Conservation (phyloP, 2,329 filamentous ascomycete species). For the Fusarium mangiferae region DNA sequence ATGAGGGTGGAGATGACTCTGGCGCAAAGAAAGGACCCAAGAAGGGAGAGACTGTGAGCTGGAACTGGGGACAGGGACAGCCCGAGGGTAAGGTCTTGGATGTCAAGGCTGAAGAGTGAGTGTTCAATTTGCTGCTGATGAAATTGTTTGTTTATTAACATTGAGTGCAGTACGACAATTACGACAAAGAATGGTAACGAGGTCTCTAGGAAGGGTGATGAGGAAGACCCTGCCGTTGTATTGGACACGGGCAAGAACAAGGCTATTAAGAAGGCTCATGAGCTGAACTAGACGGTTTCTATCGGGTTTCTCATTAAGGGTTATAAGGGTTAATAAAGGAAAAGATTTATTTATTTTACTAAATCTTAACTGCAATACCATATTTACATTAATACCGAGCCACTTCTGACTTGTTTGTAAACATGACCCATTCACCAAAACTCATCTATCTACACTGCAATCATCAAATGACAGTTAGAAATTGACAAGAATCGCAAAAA, state of each 20-base stretch:
- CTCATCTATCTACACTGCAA: not conserved
- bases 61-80: slow-evolving; percentile 58
- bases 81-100: slow-evolving; percentile 57
- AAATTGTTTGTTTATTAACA: not conserved
- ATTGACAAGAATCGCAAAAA: not conserved
- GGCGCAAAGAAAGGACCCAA: slow-evolving; percentile 48
- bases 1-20: slow-evolving; percentile 1
- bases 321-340: not conserved
- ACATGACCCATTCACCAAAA: not conserved
- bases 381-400: too few relatives aligned
- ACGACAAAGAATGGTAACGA: slow-evolving; percentile 55
- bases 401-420: not conserved
- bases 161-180: slow-evolving; percentile 36
- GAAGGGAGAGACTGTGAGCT: slow-evolving; percentile 57
- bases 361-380: not conserved
- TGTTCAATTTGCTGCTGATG: not conserved
- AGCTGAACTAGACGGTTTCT: slow-evolving; percentile 46
- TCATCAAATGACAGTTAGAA: fast-evolving
- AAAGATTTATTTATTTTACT: not conserved
- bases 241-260: slow-evolving; percentile 56
- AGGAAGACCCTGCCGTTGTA: slow-evolving; percentile 56
- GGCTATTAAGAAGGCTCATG: slow-evolving; percentile 54
- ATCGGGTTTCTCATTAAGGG: fast-evolving
- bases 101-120: slow-evolving; percentile 56
- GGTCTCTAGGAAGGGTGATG: slow-evolving; percentile 53